A percentile compares a stretch with the other conserved stretches of the same genome.
Evolutionary conservation across 495 filamentous ascomycete genomes (phyloP).

Genomic region (Penicillium turbatum): DNA sequence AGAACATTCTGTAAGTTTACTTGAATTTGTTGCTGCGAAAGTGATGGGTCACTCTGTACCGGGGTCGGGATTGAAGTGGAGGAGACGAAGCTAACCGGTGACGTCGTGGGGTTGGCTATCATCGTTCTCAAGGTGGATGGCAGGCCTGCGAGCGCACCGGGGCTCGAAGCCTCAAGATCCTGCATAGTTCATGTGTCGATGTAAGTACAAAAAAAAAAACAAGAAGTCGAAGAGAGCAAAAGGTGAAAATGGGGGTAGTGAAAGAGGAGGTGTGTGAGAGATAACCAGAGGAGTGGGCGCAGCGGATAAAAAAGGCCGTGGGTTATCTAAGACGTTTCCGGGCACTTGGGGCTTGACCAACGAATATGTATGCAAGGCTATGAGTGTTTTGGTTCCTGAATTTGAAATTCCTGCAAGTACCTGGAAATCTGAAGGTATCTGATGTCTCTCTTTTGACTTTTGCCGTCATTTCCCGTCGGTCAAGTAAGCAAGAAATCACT

Average conservation of each 20-base stretch:
- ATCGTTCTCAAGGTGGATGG: constrained; percentile 35
- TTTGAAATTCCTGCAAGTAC: not conserved
- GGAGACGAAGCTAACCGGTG: constrained; percentile 27
- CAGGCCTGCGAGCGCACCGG: constrained; percentile 37
- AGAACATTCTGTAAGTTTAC: constrained; percentile 31
- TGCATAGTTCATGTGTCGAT: constrained; percentile 42
- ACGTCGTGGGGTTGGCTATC: constrained; percentile 32
- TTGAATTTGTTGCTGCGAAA: constrained; percentile 28
- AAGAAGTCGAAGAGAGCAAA: not conserved
- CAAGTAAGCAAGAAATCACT: not conserved
- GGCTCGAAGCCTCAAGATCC: constrained; percentile 42
- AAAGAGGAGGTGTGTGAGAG: constrained; percentile 10
- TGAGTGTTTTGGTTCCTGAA: not conserved
- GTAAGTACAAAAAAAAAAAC: not conserved
- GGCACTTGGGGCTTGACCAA: not conserved
- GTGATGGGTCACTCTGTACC: constrained; percentile 11
- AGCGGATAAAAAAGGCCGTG: constrained; percentile 11
- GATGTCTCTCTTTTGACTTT: not conserved
- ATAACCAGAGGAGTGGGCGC: constrained; percentile 8
- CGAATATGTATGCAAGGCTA: constrained; percentile 1
- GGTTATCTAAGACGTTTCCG: constrained; percentile 35
- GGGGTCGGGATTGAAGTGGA: constrained; percentile 8
- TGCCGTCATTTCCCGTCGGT: not conserved
- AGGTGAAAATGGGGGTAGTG: constrained; percentile 7
- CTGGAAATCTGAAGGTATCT: not conserved